phyloP scores from a whole-genome alignment of 495 filamentous ascomycete species.

The Penicillium lividum region DNA sequence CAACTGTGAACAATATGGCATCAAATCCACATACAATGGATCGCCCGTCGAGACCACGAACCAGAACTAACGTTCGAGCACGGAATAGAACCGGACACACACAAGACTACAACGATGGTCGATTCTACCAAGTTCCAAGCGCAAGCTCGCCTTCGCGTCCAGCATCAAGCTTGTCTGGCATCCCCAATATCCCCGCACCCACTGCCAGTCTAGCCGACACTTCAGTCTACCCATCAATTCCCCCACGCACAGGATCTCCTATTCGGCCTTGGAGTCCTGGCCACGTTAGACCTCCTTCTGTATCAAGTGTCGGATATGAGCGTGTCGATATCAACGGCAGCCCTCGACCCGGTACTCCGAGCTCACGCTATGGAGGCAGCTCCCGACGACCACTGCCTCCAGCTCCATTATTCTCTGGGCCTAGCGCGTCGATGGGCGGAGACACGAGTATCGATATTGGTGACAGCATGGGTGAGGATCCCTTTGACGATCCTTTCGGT shows the following conservation, averaged over 20 bases:
- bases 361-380: constrained; percentile 81
- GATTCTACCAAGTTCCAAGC: constrained; percentile 36
- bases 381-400: constrained; percentile 87
- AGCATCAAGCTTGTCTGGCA: constrained; percentile 55
- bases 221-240: constrained; percentile 47
- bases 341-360: constrained; percentile 86
- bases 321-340: constrained; percentile 85
- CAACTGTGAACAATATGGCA: not conserved
- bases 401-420: constrained; percentile 75
- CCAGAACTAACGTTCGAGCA: constrained; percentile 37
- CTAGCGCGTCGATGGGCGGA: constrained; percentile 28
- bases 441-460: constrained; percentile 53
- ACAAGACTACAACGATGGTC: constrained; percentile 24
- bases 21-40: constrained; percentile 17
- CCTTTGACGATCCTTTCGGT: constrained; percentile 66
- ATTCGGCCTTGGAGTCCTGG: constrained; percentile 75
- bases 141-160: constrained; percentile 47
- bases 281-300: constrained; percentile 51
- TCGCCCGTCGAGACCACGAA: constrained; percentile 18
- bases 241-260: constrained; percentile 55
- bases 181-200: constrained; percentile 58
- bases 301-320: constrained; percentile 70
- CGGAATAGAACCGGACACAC: constrained; percentile 30
- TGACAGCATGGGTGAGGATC: constrained; percentile 63
- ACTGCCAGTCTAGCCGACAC: constrained; percentile 41